Base-by-base conservation (phyloP, 495 filamentous ascomycete species). In the Rusavskia elegans region DNA sequence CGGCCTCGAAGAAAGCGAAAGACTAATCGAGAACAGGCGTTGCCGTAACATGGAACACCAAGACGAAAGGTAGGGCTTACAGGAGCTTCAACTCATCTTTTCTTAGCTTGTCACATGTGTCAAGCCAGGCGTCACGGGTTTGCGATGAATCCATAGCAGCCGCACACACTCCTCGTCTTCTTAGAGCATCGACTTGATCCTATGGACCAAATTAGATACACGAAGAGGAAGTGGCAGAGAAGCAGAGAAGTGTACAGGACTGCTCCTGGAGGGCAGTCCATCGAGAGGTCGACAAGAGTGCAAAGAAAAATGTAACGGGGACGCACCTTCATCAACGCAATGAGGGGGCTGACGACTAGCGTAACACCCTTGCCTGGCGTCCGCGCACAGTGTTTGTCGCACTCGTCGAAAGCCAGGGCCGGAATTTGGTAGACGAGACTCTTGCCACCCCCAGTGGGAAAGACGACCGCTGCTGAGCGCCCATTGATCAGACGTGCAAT, bases 401-500 rank as follows among this genome's bases (percentile, higher is more conserved):
- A 53, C 48, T 72, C 65, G n/a, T 67, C 62, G 49, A 80, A 76
- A 0, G 70, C 68, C 32, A 79, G 55, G 21, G 74, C 75, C 0
- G 77, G 77, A 40, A 80, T 66, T 64, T 80, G 76, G 50, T 75
- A 79, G 39, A 73, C 72, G 1, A 79, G 61, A 35, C 73, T 78
- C 59, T 79, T 80, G 8, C 77, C 77, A 9, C 74, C 76, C 27
- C 76, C 78, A 6, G 78, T 80, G 1, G 78, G 78, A 52, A 81
- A 82, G 17, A 82, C 59, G 5, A 74, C 73, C 7, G 70, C 61
- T 0, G 69, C 67, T 55, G 73, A 79, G 2, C 71, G 64, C 2
- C 76, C 76, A 27, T 54, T 56, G 2, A 81, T 61, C 14, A 76
- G 55, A 7, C 68, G 56, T 17, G 67, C 54, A 49, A 80, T 79